Base-by-base conservation (phyloP, 1,284 basidiomycete genomes). In the Xanthoconium separans region DNA sequence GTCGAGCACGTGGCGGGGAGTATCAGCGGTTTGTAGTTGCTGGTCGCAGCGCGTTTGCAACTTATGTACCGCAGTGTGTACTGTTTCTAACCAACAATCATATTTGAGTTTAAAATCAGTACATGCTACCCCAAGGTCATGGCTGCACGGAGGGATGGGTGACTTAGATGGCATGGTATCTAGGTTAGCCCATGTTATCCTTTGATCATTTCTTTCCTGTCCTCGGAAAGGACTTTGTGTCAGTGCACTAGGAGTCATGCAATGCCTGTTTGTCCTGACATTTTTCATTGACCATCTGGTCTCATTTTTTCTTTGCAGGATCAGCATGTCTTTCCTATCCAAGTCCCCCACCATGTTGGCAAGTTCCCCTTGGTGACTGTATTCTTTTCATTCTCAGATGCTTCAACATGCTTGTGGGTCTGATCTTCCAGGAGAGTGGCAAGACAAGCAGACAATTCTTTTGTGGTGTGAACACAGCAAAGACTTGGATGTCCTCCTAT, bases 181-280 rank as follows among this genome's bases (percentile, higher is more conserved):
- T 77, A 87, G 69, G 85, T 55, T 89, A 89, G 82, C 91, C 90
- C 2, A 69, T 75, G 34, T 61, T 67, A 12, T 86, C 93, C 74
- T 94, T 95, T 74, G 77, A 82, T 57, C 78, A 78, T 29, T 93
- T 79, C 76, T 87, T 95, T 71, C 93, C 93, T n/a, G 83, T 95
- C 44, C 82, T 95, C n/a, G 91, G 93, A 10, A 78, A 76, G 15
- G 77, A 82, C 44, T 92, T 93, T 70, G 91, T 42, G 75, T 94
- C 20, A 91, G 91, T 33, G 80, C 89, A 24, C 79, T 94, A 6
- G 93, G 93, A 20, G 80, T 90, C 55, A 86, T 94, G 65, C 87
- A 95, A 70, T 83, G 84, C 73, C 75, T 93, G 85, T 89, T 62
- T 65, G 84, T 55, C 2, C 44, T 27, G 2, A 16, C 10, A 13